Evolutionary conservation across 2,329 filamentous ascomycete species (phyloP).

Genomic region (Fusarium avenaceum): DNA sequence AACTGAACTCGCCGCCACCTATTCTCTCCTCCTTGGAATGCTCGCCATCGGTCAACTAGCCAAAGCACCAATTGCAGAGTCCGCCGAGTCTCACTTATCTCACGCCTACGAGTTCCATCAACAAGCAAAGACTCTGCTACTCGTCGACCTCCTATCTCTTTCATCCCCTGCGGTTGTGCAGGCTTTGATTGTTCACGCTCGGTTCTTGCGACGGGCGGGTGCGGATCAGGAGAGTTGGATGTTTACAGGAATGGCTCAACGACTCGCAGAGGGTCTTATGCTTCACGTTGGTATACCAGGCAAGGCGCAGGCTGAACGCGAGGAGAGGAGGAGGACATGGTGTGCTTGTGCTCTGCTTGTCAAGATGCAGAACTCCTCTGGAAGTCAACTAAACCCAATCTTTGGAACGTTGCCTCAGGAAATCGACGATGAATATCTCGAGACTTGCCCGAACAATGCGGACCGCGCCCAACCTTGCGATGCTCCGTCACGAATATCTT

Average conservation of each 20-base stretch:
- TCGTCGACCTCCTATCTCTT: conserved; percentile 41
- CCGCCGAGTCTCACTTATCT: conserved; percentile 11
- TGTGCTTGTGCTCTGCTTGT: conserved; percentile 44
- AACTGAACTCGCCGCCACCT: conserved; percentile 46
- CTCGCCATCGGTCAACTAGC: conserved; percentile 46
- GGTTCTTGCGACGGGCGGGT: conserved; percentile 43
- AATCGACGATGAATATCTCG: conserved; percentile 46
- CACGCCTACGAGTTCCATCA: conserved; percentile 45
- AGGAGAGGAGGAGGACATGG: conserved; percentile 47
- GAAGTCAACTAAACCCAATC: conserved; percentile 14
- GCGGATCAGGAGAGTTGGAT: conserved; percentile 45
- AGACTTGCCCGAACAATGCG: conserved; percentile 15
- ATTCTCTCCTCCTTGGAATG: conserved; percentile 46
- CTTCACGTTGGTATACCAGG: conserved; percentile 44
- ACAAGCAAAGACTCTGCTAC: conserved; percentile 43
- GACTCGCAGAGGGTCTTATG: conserved; percentile 45
- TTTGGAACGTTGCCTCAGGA: conserved; percentile 43
- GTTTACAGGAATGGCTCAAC: conserved; percentile 44
- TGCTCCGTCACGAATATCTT: conserved; percentile 41
- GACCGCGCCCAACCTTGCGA: conserved; percentile 38
- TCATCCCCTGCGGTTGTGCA: conserved; percentile 45
- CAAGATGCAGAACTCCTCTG: conserved; percentile 40
- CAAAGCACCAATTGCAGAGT: conserved; percentile 21
- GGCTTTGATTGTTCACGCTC: conserved; percentile 44
- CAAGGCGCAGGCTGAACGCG: conserved; percentile 39